Evolutionary conservation across 306 rosid genomes (phyloP).

Genomic region (Biancaea sappan): DNA sequence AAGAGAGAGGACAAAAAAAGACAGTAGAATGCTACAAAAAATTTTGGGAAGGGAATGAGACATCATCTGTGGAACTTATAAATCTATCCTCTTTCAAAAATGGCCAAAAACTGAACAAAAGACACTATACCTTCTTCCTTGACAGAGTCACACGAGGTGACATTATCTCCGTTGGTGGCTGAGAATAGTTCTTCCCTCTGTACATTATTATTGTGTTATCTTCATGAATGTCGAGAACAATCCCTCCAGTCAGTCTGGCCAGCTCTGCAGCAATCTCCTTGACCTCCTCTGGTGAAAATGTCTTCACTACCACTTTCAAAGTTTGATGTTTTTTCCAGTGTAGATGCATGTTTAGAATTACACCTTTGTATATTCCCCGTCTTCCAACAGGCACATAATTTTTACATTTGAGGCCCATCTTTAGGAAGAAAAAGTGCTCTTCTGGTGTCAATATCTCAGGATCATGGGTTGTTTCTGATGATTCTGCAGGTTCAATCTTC

Average conservation of each 20-base stretch:
- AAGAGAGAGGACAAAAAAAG: background rate
- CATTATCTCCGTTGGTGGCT: slow-evolving; percentile 98
- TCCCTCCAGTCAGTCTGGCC: slow-evolving; percentile 89
- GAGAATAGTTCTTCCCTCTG: slow-evolving; percentile 95
- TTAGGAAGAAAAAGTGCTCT: slow-evolving; percentile 92
- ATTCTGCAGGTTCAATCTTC: slow-evolving; percentile 84
- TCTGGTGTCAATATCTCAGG: slow-evolving; percentile 96
- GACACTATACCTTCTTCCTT: slow-evolving; percentile 74
- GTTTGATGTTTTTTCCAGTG: slow-evolving; percentile 99
- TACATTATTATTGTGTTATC: slow-evolving; percentile 90
- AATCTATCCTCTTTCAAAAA: slow-evolving; percentile 9
- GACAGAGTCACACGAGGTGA: slow-evolving; percentile 89
- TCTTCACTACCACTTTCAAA: slow-evolving; percentile 83
- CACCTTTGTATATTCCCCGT: slow-evolving; percentile 95
- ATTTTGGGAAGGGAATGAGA: background rate
- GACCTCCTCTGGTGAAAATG: slow-evolving; percentile 87
- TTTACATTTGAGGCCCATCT: slow-evolving; percentile 91
- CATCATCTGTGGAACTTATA: background rate
- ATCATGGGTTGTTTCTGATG: slow-evolving; percentile 81
- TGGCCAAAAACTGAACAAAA: background rate
- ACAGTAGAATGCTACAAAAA: background rate
- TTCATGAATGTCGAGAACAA: slow-evolving; percentile 89
- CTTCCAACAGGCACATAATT: slow-evolving; percentile 96
- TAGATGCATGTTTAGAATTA: slow-evolving; percentile 93
- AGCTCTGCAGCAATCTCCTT: slow-evolving; percentile 85